Conservation (phyloP, 2,329 filamentous ascomycete species). For the Arthrinium phaeospermum region DNA sequence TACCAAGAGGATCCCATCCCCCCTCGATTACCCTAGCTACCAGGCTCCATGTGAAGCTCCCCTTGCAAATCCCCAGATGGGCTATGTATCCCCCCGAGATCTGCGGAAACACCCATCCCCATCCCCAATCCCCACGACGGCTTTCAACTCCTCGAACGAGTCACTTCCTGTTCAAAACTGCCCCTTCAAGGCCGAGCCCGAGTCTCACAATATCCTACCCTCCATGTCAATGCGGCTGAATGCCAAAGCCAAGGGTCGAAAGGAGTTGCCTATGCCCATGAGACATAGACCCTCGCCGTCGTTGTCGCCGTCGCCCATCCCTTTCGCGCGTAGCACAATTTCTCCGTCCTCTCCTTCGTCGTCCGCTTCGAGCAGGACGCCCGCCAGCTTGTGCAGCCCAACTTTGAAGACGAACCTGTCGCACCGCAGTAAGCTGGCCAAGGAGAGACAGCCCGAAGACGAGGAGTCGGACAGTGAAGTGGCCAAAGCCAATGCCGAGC, state of each 20-base stretch:
- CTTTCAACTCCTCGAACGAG: background rate
- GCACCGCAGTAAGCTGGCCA: conserved; percentile 22
- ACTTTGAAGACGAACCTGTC: conserved; percentile 16
- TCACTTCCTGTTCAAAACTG: background rate
- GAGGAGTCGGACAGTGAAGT: conserved; percentile 13
- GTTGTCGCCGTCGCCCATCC: background rate
- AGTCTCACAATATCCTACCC: background rate
- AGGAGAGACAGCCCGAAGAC: conserved; percentile 22
- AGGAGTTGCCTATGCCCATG: conserved; percentile 8
- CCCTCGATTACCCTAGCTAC: background rate
- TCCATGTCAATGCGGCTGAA: background rate
- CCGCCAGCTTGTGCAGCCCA: background rate
- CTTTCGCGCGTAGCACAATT: background rate
- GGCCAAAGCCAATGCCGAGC: conserved; percentile 25
- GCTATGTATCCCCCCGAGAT: conserved; percentile 5
- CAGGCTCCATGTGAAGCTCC: background rate
- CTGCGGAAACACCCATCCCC: conserved; percentile 5
- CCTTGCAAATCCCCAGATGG: background rate
- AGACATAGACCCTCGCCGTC: background rate
- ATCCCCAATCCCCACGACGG: background rate
- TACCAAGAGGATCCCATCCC: background rate
- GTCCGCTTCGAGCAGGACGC: background rate
- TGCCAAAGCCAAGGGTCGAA: conserved; percentile 4
- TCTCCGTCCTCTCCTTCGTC: conserved; percentile 1
- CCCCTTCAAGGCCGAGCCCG: background rate